Base-by-base conservation (phyloP, 2,329 filamentous ascomycete species). In the Aciculosporium take region DNA sequence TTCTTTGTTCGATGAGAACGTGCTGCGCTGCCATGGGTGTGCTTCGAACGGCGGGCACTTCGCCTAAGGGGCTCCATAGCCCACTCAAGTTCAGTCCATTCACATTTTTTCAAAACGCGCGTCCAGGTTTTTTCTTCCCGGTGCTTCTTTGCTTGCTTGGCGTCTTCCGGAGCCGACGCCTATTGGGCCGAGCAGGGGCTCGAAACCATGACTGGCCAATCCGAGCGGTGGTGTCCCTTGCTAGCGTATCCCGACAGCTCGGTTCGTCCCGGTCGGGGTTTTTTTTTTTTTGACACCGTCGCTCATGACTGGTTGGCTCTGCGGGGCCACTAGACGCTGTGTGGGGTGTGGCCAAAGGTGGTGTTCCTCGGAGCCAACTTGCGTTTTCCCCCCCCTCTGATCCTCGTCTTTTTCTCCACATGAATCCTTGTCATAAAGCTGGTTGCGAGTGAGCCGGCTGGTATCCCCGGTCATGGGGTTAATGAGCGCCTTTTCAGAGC, bases 241-340 rank as follows among this genome's bases (percentile, higher is more conserved):
- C 54, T 62, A 62, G 60, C 53, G 56, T 48, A 52, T 54, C 55
- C 54, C 60, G 60, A 50, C 54, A 59, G 48, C 48, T 49, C 58
- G 60, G 60, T 55, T 59, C 50, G 52, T 47, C 49, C 58, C 48
- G 46, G 44, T 44, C 46, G 38, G 41, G 39, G n/a, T n/a, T n/a
- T n/a, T n/a, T n/a, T n/a, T n/a, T n/a, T n/a, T n/a, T 28, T 31
- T 42, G 25, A 41, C 39, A 39, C 32, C 6, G 46, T 46, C 42
- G 30, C 29, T 43, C 42, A 42, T 56, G 49, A 59, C 40, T 58
- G 57, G 58, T 41, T 49, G 46, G 43, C 21, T n/a, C n/a, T 20
- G 37, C 39, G 45, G 51, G 53, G 43, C 50, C 49, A 47, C 42
- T 35, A 24, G 39, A 13, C 29, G n/a, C n/a, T n/a, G n/a, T n/a